Percentiles rank a stretch among this genome's conserved stretches.
These are phyloP conservation scores for Kodamaea leandrae DNA, from an alignment of 805 yeast genomes.

Conservation along the genomic window DNA sequence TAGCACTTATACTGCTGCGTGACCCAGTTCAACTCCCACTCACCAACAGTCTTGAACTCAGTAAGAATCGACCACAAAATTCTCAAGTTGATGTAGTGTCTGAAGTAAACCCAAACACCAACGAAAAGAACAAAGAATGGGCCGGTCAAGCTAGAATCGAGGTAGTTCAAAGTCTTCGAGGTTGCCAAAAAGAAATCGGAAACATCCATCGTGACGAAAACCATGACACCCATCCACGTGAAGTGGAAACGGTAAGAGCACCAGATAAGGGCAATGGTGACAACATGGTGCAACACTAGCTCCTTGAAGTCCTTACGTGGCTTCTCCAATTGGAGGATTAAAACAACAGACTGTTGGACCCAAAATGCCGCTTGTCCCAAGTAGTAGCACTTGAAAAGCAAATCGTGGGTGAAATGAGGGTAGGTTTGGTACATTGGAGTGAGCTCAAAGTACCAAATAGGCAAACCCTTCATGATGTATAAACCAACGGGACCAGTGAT, in stretches of 20 bases:
- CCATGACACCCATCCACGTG: conserved; percentile 90
- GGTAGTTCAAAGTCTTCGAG: conserved; percentile 84
- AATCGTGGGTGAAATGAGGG: conserved; percentile 78
- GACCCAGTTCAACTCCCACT: conserved; percentile 74
- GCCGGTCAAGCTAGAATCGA: conserved; percentile 62
- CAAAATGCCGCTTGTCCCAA: conserved; percentile 94
- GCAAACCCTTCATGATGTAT: conserved; percentile 76
- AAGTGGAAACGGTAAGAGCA: conserved; percentile 90
- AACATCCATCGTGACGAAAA: conserved; percentile 93
- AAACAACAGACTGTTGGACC: conserved; percentile 90
- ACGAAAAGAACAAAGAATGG: conserved; percentile 71
- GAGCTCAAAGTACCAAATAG: conserved; percentile 89
- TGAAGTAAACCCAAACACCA: conserved; percentile 76
- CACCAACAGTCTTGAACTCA: conserved; percentile 84
- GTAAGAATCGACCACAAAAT: conserved; percentile 84
- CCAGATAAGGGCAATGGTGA: conserved; percentile 85
- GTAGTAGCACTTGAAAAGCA: conserved; percentile 74
- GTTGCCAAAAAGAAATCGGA: conserved; percentile 84
- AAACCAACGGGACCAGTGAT: conserved; percentile 82
- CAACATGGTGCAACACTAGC: conserved; percentile 87
- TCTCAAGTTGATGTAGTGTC: conserved; percentile 80
- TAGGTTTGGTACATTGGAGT: conserved; percentile 72
- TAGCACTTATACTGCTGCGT: conserved; percentile 95
- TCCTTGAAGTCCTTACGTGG: conserved; percentile 94
- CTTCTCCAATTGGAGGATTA: conserved; percentile 82